Base-by-base conservation (phyloP, 176 grass and related monocot genomes). In the Raddia distichophylla region DNA sequence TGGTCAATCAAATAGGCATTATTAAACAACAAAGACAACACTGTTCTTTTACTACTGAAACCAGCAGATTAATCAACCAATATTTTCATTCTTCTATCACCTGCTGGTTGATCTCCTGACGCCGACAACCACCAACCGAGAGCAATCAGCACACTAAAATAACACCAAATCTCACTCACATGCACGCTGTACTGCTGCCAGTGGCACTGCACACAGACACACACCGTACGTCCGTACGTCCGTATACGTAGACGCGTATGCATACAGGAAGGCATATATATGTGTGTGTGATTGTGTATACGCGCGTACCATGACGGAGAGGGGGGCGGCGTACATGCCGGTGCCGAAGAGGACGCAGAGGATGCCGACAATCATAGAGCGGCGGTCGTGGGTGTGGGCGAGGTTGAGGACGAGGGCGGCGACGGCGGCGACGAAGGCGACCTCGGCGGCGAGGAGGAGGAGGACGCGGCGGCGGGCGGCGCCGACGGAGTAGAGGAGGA, bases 281-380 rank as follows among this genome's bases (percentile, higher is more conserved):
- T 27, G 27, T 27, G 27, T 27, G 27, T 27, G 27, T 27, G 27
- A 27, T 27, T 27, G 27, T 27, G 27, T 27, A 27, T 27, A 27
- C 27, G 27, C 27, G 27, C 88, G 32, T 91, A 99, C 96, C 96
- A 99, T 99, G 89, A 95, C 96, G 76, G 93, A 93, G 34, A 99
- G 86, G 51, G 96, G 96, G 27, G 96, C 85, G 8, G 89, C 96
- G 78, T 99, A 99, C 96, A 99, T 99, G 71, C 90, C 87, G 82
- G 86, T 93, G 13, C 96, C 87, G 79, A 99, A 87, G 80, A 93
- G 74, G 80, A 99, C 96, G 86, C 91, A 93, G 59, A 99, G 85
- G 80, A 93, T 74, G 76, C 96, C 96, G 68, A 99, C 93, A 70
- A 99, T 44, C 93, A 99, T 91, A 45, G 96, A 99, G 20, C 96